Evolutionary conservation across 140 eudicot species (phyloP), one percentile per base, ranked within the genome.

Genomic region (Oenanthe javanica): DNA sequence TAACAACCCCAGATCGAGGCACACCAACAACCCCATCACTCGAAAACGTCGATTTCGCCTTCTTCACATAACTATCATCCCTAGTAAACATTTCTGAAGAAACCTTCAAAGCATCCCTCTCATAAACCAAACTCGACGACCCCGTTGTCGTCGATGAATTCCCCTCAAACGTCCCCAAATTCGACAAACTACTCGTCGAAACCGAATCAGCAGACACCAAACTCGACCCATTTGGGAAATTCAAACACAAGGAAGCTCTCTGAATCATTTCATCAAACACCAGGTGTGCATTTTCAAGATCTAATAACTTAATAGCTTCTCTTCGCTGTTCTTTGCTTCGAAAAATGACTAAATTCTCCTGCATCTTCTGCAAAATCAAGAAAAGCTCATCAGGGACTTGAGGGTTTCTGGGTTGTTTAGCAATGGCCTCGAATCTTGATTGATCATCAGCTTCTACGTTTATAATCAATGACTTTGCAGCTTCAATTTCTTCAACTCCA

Each of bases 241-340:
- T 61, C 36, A 84, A 38, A 52, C 97, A 94, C 40, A 77, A 76
- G 7, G 94, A 94, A 75, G 98, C 98, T 79, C 87, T 92, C 81
- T 86, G 98, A 87, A 94, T 90, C 96, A 92, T 86, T 11, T 92
- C 98, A 42, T 94, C 96, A 19, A 94, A 90, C 80, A 92, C 69
- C 31, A 70, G 72, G 77, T 92, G 91, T 13, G 72, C 72, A 52
- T 85, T 81, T 80, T 94, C 97, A 18, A 94, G 96, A 71, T 94
- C 97, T 57, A 92, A 76, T 74, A 92, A 18, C 45, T 79, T 92
- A 64, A 83, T 47, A 46, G 93, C 97, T 72, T 90, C 98, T 51
- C 84, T 73, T 84, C 77, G 90, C 79, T 90, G 91, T 63, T 89
- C 98, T 72, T 84, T 88, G 84, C 88, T 85, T 73, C 87, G 93